phyloP scores from a whole-genome alignment of 176 grass and related monocot genomes.

The Pharus latifolius region DNA sequence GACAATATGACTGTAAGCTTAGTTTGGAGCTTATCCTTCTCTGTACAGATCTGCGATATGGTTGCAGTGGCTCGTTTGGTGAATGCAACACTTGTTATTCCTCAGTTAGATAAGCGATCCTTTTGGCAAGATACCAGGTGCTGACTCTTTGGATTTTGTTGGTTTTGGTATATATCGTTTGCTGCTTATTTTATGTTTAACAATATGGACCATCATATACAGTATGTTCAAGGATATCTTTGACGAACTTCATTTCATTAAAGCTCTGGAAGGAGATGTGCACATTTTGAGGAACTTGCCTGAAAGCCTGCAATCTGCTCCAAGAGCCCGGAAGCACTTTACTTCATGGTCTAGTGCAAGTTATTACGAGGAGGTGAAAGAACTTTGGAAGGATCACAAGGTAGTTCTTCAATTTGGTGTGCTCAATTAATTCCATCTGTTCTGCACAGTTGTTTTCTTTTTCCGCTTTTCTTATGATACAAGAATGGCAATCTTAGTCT shows the following conservation, averaged over 20 bases:
- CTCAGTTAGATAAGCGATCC: slow-evolving; percentile 82
- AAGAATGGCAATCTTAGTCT: not conserved
- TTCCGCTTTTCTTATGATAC: too few species aligned
- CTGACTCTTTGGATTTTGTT: slow-evolving; percentile 12
- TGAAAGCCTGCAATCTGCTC: slow-evolving; percentile 54
- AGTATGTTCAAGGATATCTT: slow-evolving; percentile 89
- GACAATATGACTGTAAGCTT: not conserved
- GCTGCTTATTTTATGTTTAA: not conserved
- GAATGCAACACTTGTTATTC: slow-evolving; percentile 93
- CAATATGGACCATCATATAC: not conserved
- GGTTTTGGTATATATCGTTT: not conserved
- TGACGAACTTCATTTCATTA: slow-evolving; percentile 66
- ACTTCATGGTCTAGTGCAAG: slow-evolving; percentile 79
- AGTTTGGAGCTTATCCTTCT: slow-evolving; percentile 5
- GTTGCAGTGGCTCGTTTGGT: slow-evolving; percentile 84
- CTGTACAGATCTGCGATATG: slow-evolving; percentile 82
- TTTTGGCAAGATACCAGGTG: slow-evolving; percentile 98
- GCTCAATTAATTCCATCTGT: not conserved
- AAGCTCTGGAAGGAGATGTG: slow-evolving; percentile 78
- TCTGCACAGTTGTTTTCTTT: not conserved
- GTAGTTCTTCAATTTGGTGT: slow-evolving; percentile 31
- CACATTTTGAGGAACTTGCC: slow-evolving; percentile 58
- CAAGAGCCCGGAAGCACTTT: slow-evolving; percentile 80
- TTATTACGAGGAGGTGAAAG: slow-evolving; percentile 67
- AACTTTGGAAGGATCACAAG: slow-evolving; percentile 83